Base-by-base conservation (phyloP, 2,329 filamentous ascomycete species). In the Fusarium agapanthi region DNA sequence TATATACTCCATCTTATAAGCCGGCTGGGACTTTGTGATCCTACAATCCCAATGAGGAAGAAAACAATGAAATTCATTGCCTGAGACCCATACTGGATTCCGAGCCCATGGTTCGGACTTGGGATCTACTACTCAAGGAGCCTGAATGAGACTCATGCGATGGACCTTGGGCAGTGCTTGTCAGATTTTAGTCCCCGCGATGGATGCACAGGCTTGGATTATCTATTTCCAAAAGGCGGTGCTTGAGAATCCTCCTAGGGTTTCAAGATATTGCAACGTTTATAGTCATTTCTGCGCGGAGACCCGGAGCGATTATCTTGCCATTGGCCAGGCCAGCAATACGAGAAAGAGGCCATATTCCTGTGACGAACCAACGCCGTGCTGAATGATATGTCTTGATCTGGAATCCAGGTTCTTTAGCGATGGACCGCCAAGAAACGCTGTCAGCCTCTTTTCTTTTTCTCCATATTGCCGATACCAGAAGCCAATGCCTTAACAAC, bases 101-200 rank as follows among this genome's bases (percentile, higher is more conserved):
- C 35, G 56, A 60, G 14, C 44, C n/a, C 24, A 50, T 50, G 47
- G 16, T 32, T 60, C 28, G 44, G 60, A 55, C 51, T 32, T 59
- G 67, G 47, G 59, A 73, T 71, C 56, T 65, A 24, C 62, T 51
- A 59, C 41, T 54, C 60, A 72, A 68, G 14, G 50, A 51, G 34
- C 62, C 35, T 50, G 56, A 45, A 59, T 45, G 38, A 62, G 54
- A 58, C 58, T 73, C 51, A 54, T 65, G 35, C 26, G 47, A 73
- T 71, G 70, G 70, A 48, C 28, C 66, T 48, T 59, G 43, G 66
- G 69, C 66, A 60, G 54, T 72, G 65, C 57, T 72, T 40, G 70
- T 73, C 44, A 73, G 70, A 73, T 73, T 73, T 73, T 73, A 73
- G 70, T 53, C 53, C 51, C 65, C 40, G 51, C 28, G 41, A 50